Evolutionary conservation across 495 filamentous ascomycete species (phyloP).

Genomic region (Mytilinidion resinicola): DNA sequence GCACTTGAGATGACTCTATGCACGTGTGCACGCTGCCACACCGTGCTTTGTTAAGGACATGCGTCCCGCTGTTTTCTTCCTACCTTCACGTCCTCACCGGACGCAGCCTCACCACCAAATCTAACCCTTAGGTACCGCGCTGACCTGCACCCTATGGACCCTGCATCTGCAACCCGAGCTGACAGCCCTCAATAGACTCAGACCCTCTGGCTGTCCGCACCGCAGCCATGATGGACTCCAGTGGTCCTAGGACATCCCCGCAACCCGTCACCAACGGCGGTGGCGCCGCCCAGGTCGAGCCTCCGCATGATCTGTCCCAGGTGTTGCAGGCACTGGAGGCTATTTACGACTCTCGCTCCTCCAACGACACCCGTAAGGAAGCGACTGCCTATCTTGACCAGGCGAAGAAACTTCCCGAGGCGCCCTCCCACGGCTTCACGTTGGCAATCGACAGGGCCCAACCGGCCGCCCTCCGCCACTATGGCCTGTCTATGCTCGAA

Average conservation of each 20-base stretch:
- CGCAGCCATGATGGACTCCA: conserved; percentile 18
- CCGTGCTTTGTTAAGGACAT: not conserved
- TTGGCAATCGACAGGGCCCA: conserved; percentile 68
- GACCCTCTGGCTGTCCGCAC: conserved; percentile 3
- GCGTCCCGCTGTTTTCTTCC: not conserved
- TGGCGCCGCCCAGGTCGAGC: conserved; percentile 5
- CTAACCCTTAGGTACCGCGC: too few species aligned
- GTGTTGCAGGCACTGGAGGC: conserved; percentile 80
- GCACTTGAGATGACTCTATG: not conserved
- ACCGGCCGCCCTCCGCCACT: conserved; percentile 79
- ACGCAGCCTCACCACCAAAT: not conserved
- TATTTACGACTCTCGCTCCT: conserved; percentile 73
- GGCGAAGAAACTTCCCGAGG: conserved; percentile 67
- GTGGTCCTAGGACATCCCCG: conserved; percentile 6
- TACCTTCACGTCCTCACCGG: not conserved
- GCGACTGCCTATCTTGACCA: conserved; percentile 78
- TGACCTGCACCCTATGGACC: too few species aligned
- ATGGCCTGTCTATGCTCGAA: conserved; percentile 85
- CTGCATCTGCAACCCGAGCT: not conserved
- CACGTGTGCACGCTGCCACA: not conserved
- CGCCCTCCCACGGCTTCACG: conserved; percentile 77
- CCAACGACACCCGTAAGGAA: conserved; percentile 76
- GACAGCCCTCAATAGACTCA: not conserved
- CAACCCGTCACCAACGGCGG: conserved; percentile 13
- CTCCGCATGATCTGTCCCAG: conserved; percentile 37